Percentiles rank a stretch among this genome's conserved stretches.
These are phyloP conservation scores for Pestalotiopsis fici DNA, from an alignment of 2,329 filamentous ascomycete genomes.

Conservation along the genomic window DNA sequence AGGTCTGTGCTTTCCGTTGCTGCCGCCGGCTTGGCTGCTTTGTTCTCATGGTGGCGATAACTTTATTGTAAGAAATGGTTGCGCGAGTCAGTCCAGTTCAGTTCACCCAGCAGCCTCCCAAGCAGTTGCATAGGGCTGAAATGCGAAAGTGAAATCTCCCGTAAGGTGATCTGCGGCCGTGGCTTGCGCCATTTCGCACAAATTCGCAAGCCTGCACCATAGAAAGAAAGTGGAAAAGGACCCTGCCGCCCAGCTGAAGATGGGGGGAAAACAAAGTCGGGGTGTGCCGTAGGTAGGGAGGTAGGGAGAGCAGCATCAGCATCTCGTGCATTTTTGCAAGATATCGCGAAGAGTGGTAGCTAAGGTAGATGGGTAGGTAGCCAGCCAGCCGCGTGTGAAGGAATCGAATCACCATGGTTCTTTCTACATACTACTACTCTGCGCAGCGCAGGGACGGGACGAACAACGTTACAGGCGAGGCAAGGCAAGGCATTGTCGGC, in stretches of 20 bases:
- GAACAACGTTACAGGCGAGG: slow-evolving; percentile 6
- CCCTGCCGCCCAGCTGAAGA: background rate
- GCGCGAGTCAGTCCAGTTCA: background rate
- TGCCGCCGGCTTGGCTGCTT: background rate
- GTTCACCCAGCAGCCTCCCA: background rate
- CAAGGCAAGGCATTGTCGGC: slow-evolving; percentile 4
- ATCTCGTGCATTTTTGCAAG: background rate
- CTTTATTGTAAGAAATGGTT: background rate
- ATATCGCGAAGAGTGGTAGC: background rate
- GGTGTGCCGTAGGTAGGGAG: background rate
- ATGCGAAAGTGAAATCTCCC: background rate
- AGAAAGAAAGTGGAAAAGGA: background rate
- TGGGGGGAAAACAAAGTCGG: background rate
- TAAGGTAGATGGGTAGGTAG: no score
- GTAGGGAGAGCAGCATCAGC: background rate
- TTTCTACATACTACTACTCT: no score
- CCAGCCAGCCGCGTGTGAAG: background rate
- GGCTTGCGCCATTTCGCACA: background rate
- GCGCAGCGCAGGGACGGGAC: background rate
- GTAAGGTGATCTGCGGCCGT: background rate
- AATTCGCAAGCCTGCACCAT: background rate
- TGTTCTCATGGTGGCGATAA: background rate
- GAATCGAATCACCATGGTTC: background rate
- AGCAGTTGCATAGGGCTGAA: background rate
- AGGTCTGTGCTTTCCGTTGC: background rate